Conservation (phyloP, 2,329 filamentous ascomycete species). For the Exophiala dermatitidis region DNA sequence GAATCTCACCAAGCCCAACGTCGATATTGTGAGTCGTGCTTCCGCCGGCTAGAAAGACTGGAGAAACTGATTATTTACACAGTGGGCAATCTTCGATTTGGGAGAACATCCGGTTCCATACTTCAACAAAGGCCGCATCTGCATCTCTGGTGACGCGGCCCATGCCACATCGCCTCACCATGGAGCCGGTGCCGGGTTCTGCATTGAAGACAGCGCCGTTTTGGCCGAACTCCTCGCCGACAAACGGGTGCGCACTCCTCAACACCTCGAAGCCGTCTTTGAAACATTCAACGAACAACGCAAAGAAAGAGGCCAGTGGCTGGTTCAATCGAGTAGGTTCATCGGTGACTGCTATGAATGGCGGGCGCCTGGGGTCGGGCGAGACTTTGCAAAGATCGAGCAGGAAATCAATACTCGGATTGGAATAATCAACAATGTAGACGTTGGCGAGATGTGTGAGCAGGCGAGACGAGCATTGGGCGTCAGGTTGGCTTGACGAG, state of each 20-base stretch:
- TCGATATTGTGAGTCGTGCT: constrained; percentile 23
- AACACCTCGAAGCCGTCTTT: constrained; percentile 29
- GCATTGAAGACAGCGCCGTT: constrained; percentile 32
- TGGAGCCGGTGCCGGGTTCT: constrained; percentile 34
- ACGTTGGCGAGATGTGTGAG: constrained; percentile 28
- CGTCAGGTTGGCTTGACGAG: constrained; percentile 2
- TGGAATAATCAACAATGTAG: constrained; percentile 23
- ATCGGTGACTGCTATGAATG: constrained; percentile 34
- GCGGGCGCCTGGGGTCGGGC: constrained; percentile 28
- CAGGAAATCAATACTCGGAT: constrained; percentile 33
- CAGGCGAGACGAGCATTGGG: constrained; percentile 27
- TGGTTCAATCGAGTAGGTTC: constrained; percentile 33
- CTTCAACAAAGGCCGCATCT: constrained; percentile 32
- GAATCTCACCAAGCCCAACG: constrained; percentile 29
- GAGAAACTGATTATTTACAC: constrained; percentile 10
- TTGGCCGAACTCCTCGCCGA: constrained; percentile 29
- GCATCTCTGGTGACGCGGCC: constrained; percentile 37
- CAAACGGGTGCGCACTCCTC: constrained; percentile 18
- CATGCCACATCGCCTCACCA: constrained; percentile 40
- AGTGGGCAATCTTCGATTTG: constrained; percentile 40
- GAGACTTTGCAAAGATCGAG: constrained; percentile 35
- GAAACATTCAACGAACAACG: constrained; percentile 28
- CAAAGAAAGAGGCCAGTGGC: constrained; percentile 31
- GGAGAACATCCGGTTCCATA: constrained; percentile 34
- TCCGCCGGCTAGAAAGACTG: not conserved